Percentiles rank a stretch among this genome's conserved stretches.
These are phyloP conservation scores for Vanrija sp. DNA, from an alignment of 1,284 basidiomycete genomes.

Conservation along the genomic window DNA sequence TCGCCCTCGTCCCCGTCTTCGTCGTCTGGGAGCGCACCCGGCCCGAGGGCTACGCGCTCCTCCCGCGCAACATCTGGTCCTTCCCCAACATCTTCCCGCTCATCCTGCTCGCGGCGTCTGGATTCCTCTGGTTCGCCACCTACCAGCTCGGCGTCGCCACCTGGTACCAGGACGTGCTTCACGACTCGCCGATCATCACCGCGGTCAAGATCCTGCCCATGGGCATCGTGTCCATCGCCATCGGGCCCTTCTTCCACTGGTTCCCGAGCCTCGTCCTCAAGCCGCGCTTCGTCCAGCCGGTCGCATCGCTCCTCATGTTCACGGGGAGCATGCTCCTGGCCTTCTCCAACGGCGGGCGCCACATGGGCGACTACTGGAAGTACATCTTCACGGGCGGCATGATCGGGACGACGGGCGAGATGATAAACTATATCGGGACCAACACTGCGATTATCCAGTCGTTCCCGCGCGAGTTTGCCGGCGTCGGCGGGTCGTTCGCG, in stretches of 20 bases:
- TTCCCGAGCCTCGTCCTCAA: conserved; percentile 37
- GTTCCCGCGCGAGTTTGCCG: conserved; percentile 38
- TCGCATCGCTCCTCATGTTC: conserved; percentile 33
- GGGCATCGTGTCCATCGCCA: conserved; percentile 41
- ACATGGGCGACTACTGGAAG: conserved; percentile 38
- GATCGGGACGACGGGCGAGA: conserved; percentile 39
- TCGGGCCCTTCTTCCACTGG: conserved; percentile 32
- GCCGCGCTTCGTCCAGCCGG: conserved; percentile 37
- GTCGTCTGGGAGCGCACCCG: conserved; percentile 32
- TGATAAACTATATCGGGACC: conserved; percentile 44
- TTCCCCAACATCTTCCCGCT: conserved; percentile 46
- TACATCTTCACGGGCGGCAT: conserved; percentile 43
- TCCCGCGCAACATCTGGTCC: conserved; percentile 43
- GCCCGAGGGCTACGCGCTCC: conserved; percentile 38
- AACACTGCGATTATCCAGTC: conserved; percentile 39
- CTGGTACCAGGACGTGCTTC: conserved; percentile 41
- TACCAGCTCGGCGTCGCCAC: conserved; percentile 44
- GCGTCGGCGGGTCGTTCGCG: conserved; percentile 38
- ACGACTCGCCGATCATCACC: conserved; percentile 39
- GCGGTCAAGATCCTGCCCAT: conserved; percentile 44
- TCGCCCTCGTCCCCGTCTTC: conserved; percentile 17
- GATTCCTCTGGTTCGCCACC: conserved; percentile 30
- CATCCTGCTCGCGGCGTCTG: conserved; percentile 16
- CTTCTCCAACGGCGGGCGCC: conserved; percentile 38
- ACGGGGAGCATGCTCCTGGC: conserved; percentile 43